phyloP scores from a whole-genome alignment of 2,329 filamentous ascomycete species.

The Fusarium liriodendri region DNA sequence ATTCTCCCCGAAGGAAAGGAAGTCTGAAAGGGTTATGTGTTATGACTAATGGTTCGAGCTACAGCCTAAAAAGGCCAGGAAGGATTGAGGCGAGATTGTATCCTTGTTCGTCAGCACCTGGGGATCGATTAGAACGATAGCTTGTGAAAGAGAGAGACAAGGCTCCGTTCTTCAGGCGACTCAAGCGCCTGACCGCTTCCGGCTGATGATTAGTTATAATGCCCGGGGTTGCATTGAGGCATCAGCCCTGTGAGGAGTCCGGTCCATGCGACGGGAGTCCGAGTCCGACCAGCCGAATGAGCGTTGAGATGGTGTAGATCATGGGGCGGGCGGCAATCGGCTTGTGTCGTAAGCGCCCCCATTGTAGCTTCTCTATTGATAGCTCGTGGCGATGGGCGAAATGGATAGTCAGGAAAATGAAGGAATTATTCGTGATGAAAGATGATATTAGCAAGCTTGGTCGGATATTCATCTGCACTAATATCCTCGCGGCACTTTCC shows the following conservation, averaged over 20 bases:
- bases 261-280: conserved; percentile 8
- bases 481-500: background rate
- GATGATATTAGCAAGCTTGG: background rate
- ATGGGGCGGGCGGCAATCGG: background rate
- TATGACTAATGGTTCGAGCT: conserved; percentile 25
- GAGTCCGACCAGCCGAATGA: conserved; percentile 26
- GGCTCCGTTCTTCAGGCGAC: conserved; percentile 4
- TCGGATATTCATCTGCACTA: background rate
- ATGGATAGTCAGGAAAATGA: background rate
- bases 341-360: background rate
- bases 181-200: conserved; percentile 11
- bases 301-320: background rate
- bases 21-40: background rate
- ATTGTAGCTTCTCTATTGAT: background rate
- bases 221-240: conserved; percentile 12
- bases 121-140: background rate
- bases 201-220: background rate
- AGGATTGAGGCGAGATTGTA: background rate
- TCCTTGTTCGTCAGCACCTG: background rate
- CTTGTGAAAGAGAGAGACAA: conserved; percentile 1
- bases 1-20: background rate
- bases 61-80: conserved; percentile 2
- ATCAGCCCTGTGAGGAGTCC: conserved; percentile 28
- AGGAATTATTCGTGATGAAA: background rate
- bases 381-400: background rate